Evolutionary conservation across 495 filamentous ascomycete genomes (phyloP), one percentile per base, ranked within the genome.

Genomic region (Cercophora scortea): DNA sequence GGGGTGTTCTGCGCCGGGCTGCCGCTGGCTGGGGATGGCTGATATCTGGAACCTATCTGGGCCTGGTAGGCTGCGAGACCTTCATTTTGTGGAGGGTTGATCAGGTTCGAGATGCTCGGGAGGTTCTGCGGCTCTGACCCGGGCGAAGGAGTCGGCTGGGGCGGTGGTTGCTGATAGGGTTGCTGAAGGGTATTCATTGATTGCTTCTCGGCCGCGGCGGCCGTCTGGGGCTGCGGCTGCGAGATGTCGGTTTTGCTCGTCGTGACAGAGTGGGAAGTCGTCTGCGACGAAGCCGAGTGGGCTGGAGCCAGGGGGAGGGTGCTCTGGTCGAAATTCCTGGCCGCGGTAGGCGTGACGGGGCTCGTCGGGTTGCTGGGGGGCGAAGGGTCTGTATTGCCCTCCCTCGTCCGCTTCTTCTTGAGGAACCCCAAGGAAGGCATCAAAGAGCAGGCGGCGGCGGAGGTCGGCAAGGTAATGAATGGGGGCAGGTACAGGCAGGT

Each of bases 371-470:
- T 68, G 69, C 81, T 73, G 68, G 77, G 50, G 75, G 80, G 18
- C 65, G 78, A 62, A 64, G 78, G 72, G 75, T 75, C 63, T 66
- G 79, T 61, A 66, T 80, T 72, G 66, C 78, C 62, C 76, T 83
- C 69, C 83, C 89, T 95, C 74, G 92, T 94, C 80, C 89, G 84
- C 79, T 94, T 90, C 84, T 95, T 96, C 80, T 96, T 98, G 64
- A 98, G 81, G 63, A 96, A 86, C 57, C 89, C 87, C 72, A 89
- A 77, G 61, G 71, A 79, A 76, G 84, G 86, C 86, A 90, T 90
- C 67, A 65, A 67, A 32, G 32, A 32, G 17, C 32, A 33, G 18
- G 43, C 13, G 36, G 25, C 25, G 25, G 25, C 5, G 25, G 25
- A 25, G 25, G 25, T 25, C 25, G 25, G 25, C 25, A 25, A 25